Evolutionary conservation across 495 filamentous ascomycete species (phyloP), one percentile per base, ranked within the genome.

Genomic region (Xylaria acuta): DNA sequence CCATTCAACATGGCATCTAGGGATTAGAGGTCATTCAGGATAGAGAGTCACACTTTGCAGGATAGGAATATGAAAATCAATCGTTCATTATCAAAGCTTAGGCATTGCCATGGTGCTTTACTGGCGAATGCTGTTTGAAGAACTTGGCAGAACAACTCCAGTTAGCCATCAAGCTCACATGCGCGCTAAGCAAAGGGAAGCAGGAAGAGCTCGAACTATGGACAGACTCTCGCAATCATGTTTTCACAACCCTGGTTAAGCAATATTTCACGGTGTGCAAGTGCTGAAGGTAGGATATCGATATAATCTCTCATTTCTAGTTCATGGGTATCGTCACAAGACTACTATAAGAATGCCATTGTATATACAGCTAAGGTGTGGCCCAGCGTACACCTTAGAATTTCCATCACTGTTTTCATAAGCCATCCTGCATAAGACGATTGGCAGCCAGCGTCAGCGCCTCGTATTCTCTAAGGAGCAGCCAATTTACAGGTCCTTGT

Each of bases 401-500:
- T 25, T 54, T 18, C 65, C 47, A 30, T 67, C 49, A 56, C 18
- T 47, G 0, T 7, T 51, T 27, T 22, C 27, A 51, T 9, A 45
- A n/a, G 30, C 16, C 64, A 67, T 32, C 25, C 41, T 34, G 27
- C 27, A n/a, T 34, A 32, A 32, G 9, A 27, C 36, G 7, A 43
- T 64, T 18, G 12, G 0, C n/a, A 25, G 14, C 11, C 43, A 27
- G 20, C 18, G 1, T 9, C 9, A 22, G 20, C 34, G 20, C 9
- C 34, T 60, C 30, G 5, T 36, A 12, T 38, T 22, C 14, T n/a
- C 8, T 16, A 64, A 8, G 1, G 36, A 36, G 8, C 18, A 11
- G 16, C 54, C 9, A 25, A 64, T 71, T 56, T 71, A 71, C n/a
- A 71, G 53, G 49, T 72, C 63, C 71, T 73, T 73, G 54, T 27